A percentile compares a stretch with the other conserved stretches of the same genome.
phyloP scores from a whole-genome alignment of 805 yeast species.

The Millerozyma miso region DNA sequence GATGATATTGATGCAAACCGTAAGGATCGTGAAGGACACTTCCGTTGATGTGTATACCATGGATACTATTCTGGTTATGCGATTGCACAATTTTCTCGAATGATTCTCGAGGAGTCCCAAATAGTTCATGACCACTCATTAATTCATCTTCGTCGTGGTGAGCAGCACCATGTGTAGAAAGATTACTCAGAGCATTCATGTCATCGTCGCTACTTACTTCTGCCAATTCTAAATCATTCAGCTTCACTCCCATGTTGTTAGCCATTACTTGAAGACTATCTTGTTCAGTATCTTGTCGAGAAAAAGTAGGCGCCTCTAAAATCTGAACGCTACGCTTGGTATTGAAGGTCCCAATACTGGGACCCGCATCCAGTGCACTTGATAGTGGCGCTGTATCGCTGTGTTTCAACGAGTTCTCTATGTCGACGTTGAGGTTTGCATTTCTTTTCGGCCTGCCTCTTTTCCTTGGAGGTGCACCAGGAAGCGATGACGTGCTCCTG shows the following conservation, averaged over 20 bases:
- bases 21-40: slow-evolving; percentile 28
- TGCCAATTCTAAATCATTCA: slow-evolving; percentile 34
- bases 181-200: slow-evolving; percentile 10
- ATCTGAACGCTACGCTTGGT: slow-evolving; percentile 8
- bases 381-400: slow-evolving; percentile 33
- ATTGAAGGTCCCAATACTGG: slow-evolving; percentile 29
- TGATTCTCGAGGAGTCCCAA: slow-evolving; percentile 37
- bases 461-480: slow-evolving; percentile 30
- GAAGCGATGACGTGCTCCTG: slow-evolving; percentile 16
- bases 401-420: slow-evolving; percentile 26
- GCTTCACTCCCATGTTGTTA: slow-evolving; percentile 27
- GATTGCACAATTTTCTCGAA: slow-evolving; percentile 28
- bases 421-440: slow-evolving; percentile 9
- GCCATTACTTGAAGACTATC: slow-evolving; percentile 35
- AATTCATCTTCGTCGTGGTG: slow-evolving; percentile 27
- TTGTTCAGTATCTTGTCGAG: slow-evolving; percentile 38
- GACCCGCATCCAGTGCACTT: slow-evolving; percentile 15
- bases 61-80: slow-evolving; percentile 12
- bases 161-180: slow-evolving; percentile 12
- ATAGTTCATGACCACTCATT: slow-evolving; percentile 35
- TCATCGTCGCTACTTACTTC: slow-evolving; percentile 31
- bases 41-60: slow-evolving; percentile 5
- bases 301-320: slow-evolving; percentile 14
- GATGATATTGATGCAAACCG: slow-evolving; percentile 40
- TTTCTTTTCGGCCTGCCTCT: slow-evolving; percentile 37